Evolutionary conservation across 768 basidiomycete species (phyloP), one percentile per base, ranked within the genome.

Genomic region (Melanogaster broomeanus): DNA sequence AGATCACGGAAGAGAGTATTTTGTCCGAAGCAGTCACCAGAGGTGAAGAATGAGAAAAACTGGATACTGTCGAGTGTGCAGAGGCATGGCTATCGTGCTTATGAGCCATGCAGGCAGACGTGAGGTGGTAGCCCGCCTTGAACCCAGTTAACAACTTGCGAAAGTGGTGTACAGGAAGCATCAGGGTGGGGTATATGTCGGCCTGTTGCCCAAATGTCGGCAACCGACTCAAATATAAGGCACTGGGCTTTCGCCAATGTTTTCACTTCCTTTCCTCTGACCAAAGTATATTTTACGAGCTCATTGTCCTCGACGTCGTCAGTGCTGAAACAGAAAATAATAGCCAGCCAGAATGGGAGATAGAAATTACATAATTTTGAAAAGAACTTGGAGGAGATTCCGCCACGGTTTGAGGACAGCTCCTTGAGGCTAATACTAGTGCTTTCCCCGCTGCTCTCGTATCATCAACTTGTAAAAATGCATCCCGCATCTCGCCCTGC

Each of bases 401-500:
- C 43, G 52, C 58, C 54, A 51, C 58, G 31, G 25, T 34, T 30
- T 38, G 40, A 28, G 43, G 43, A 47, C 40, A 27, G 21, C 37
- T 39, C 48, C 44, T n/a, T n/a, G n/a, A n/a, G n/a, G n/a, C n/a
- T n/a, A n/a, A n/a, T n/a, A n/a, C n/a, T n/a, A n/a, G n/a, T n/a
- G n/a, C n/a, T 58, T 47, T 42, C 34, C 51, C 42, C 34, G 56
- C 45, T 62, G 60, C 64, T 60, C 57, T 56, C 56, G 43, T 24
- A 56, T 45, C 53, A 52, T 53, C 40, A 45, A 55, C 45, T 44
- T 42, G 56, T 63, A 67, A 73, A 69, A 67, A 83, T 84, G 78
- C 81, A 82, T 63, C 67, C 77, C 52, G 65, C 71, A 33, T 79
- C 83, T 43, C 73, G 84, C 59, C 82, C 85, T 51, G 75, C 82